Evolutionary conservation across 2,329 filamentous ascomycete genomes (phyloP), one percentile per base, ranked within the genome.

Genomic region (Xylaria sp.): DNA sequence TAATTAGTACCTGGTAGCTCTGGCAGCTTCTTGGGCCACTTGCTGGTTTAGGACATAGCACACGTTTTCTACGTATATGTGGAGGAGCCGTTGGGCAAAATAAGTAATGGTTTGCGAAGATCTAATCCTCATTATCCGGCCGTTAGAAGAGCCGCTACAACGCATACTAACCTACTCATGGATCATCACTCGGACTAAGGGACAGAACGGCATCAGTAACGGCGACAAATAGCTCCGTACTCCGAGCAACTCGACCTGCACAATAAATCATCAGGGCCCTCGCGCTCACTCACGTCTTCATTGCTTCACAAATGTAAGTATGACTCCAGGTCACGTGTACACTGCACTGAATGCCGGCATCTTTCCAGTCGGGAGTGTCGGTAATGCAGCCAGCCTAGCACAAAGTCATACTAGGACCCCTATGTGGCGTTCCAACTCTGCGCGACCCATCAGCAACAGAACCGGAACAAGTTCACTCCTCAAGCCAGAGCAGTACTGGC

Each of bases 361-460:
- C 43, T 3, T 58, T 15, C 12, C 5, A 20, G 23, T 58, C 54
- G 65, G 59, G 59, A 54, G 58, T 18, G 48, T 28, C 59, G 65
- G 65, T 48, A 66, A 18, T 41, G 23, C 49, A 49, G 3, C 25
- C n/a, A n/a, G n/a, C n/a, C n/a, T n/a, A n/a, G 2, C 39, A 4
- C 18, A 43, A 18, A 7, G 31, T 31, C 3, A 31, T 31, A 31
- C 3, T 31, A 31, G 8, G 33, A 36, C 33, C 33, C 33, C 7
- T 36, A 36, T 36, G 33, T 36, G 33, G 33, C 33, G 33, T 36
- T 36, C 33, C 33, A 36, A 36, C 10, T 36, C 33, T 36, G 6
- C 9, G 10, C 33, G 10, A 7, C 33, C 33, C 33, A 36, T 36
- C 33, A 31, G 41, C 8, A 41, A 52, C 12, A 8, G 46, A 43